Evolutionary conservation across 2,329 filamentous ascomycete genomes (phyloP), one percentile per base, ranked within the genome.

Genomic region (Pseudogymnoascus sp.): DNA sequence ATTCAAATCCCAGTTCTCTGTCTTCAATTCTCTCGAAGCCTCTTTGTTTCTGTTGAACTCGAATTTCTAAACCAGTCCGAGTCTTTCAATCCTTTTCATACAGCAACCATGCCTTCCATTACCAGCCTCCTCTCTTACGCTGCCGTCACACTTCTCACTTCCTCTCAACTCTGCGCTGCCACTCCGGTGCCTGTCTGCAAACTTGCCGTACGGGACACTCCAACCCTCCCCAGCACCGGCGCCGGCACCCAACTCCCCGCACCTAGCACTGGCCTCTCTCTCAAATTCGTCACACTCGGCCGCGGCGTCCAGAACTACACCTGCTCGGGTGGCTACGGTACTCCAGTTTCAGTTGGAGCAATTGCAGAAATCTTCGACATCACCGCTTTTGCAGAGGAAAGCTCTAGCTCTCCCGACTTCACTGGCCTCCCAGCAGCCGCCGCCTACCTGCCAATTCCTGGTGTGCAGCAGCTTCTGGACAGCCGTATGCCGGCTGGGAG

Each of bases 291-390:
- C 37, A 66, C 68, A n/a, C 62, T 72, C 30, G 70, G 70, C 54
- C 68, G 68, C 9, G 70, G 70, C 38, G 62, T 68, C 35, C 70
- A 72, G 59, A 72, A 72, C 59, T 72, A 72, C 61, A 69, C 70
- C 41, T 72, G 70, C 65, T 30, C 64, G 2, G 58, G 41, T n/a
- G 54, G 57, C 8, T 62, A 62, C 16, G 65, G 64, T 9, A 60
- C 59, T 7, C 63, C 68, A 5, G 61, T 62, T 14, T 59, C 67
- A 9, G 35, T 69, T 16, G 70, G 70, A 18, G 70, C 70, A 6
- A 54, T 70, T 14, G 70, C 70, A 50, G 70, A 63, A 5, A 68
- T 72, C 61, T 72, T 61, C 64, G 70, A 72, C 18, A 69, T 63
- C 18, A 71, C 70, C 11, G 8, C 57, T 3, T 58, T 69, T 5